Conservation (phyloP, 257 asterid genomes). For the Vinca minor region DNA sequence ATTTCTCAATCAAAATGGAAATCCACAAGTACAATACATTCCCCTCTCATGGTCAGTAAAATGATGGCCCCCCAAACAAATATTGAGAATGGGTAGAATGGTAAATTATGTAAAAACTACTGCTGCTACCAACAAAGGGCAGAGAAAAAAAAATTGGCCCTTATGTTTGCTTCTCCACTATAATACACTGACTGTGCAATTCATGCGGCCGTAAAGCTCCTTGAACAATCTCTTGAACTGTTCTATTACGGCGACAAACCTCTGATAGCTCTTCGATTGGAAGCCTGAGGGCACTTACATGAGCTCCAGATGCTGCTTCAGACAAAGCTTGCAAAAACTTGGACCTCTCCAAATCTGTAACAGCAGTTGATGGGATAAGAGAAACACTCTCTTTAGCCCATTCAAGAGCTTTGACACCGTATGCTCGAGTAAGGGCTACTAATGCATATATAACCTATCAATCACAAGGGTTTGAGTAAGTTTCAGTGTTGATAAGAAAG, state of each 20-base stretch:
- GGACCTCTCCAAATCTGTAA: conserved; percentile 64
- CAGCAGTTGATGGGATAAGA: conserved; percentile 76
- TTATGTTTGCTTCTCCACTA: conserved; percentile 39
- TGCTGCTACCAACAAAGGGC: conserved; percentile 39
- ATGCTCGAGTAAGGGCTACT: conserved; percentile 65
- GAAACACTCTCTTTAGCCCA: conserved; percentile 77
- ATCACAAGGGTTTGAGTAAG: background rate
- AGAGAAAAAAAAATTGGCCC: conserved; percentile 46
- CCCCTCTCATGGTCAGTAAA: conserved; percentile 17
- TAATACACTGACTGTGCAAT: conserved; percentile 52
- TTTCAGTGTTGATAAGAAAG: background rate
- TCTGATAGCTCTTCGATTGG: conserved; percentile 89
- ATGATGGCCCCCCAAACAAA: conserved; percentile 18
- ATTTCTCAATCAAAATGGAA: background rate
- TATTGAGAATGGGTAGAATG: conserved; percentile 31
- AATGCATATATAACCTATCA: conserved; percentile 73
- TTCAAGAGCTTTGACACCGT: conserved; percentile 58
- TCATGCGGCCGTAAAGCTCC: conserved; percentile 93
- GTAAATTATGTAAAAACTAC: conserved; percentile 8
- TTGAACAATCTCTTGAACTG: conserved; percentile 96
- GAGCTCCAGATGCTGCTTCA: conserved; percentile 54
- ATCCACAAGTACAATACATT: conserved; percentile 8
- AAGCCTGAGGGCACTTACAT: conserved; percentile 47
- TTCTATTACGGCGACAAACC: conserved; percentile 86
- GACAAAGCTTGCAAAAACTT: conserved; percentile 74